phyloP scores from a whole-genome alignment of 345 rosid species.

The Rhodamnia rubescens region DNA sequence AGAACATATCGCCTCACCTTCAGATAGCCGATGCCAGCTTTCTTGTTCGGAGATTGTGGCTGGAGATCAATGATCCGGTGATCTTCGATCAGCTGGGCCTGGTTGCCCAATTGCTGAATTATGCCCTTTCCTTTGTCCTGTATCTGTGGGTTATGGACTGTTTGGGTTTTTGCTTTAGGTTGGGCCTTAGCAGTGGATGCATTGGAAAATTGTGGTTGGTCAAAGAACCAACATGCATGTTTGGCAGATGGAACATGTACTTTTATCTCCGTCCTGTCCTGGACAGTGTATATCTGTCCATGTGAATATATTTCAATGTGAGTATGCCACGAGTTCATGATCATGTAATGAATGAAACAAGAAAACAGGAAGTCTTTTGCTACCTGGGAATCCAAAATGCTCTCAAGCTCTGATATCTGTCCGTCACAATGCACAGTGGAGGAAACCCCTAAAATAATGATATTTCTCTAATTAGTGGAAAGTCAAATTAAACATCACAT shows the following conservation, averaged over 20 bases:
- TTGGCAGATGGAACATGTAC: slow-evolving; percentile 39
- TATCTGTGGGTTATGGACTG: too few relatives aligned
- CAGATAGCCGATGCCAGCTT: too few relatives aligned
- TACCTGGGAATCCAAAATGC: slow-evolving; percentile 70
- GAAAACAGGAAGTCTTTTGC: background rate
- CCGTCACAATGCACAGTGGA: slow-evolving; percentile 35
- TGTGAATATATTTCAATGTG: background rate
- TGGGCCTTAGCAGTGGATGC: background rate
- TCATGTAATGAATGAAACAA: background rate
- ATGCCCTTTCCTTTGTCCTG: too few relatives aligned
- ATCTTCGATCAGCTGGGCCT: too few relatives aligned
- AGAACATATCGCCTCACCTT: too few relatives aligned
- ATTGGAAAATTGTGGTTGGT: slow-evolving; percentile 21
- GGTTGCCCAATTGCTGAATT: too few relatives aligned
- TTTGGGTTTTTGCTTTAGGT: too few relatives aligned
- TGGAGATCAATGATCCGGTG: too few relatives aligned
- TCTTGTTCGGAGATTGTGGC: too few relatives aligned
- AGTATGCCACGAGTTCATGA: background rate
- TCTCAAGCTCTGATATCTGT: slow-evolving; percentile 67
- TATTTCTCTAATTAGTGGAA: background rate
- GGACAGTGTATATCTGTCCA: slow-evolving; percentile 47
- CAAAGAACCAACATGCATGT: slow-evolving; percentile 48
- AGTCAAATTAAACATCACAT: background rate
- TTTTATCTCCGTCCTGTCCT: slow-evolving; percentile 43
- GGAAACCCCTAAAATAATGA: slow-evolving; percentile 26